A percentile compares a stretch with the other conserved stretches of the same genome.
Conservation (phyloP, 2,329 filamentous ascomycete species). For the Penicillium sp. region DNA sequence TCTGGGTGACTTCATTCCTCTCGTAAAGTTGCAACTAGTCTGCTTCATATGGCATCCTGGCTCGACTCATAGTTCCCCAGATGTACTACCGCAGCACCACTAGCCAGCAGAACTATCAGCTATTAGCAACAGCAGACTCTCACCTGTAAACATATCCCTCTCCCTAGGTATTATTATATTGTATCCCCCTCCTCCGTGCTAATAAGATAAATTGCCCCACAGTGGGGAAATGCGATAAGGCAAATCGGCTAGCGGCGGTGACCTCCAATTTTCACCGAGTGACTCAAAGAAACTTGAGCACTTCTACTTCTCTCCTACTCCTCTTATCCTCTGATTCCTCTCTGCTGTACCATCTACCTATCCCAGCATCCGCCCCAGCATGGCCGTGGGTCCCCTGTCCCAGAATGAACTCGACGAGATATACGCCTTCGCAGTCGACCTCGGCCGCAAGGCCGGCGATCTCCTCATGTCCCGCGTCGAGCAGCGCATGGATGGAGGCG, state of each 20-base stretch:
- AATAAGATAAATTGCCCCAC: too few species aligned
- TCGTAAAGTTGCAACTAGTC: too few species aligned
- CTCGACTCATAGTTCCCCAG: too few species aligned
- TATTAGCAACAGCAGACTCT: too few species aligned
- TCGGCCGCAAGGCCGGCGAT: constrained; percentile 71
- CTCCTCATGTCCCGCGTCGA: constrained; percentile 69
- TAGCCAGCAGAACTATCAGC: too few species aligned
- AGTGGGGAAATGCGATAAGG: constrained; percentile 21
- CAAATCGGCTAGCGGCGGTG: constrained; percentile 23
- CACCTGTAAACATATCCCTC: too few species aligned
- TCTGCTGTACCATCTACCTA: background rate
- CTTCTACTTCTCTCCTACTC: background rate
- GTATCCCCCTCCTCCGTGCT: too few species aligned
- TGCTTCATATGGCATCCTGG: too few species aligned
- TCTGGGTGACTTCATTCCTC: too few species aligned
- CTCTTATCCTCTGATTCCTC: background rate
- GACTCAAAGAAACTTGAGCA: constrained; percentile 16
- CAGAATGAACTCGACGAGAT: constrained; percentile 63
- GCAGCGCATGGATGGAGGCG: constrained; percentile 53
- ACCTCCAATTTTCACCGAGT: constrained; percentile 19
- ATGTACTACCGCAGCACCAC: too few species aligned
- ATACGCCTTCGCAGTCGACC: constrained; percentile 70
- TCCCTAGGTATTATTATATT: background rate
- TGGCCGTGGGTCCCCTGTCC: constrained; percentile 26
- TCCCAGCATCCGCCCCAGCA: constrained; percentile 9